Evolutionary conservation across 495 filamentous ascomycete species (phyloP), one percentile per base, ranked within the genome.

Genomic region (Alectoria sarmentosa): DNA sequence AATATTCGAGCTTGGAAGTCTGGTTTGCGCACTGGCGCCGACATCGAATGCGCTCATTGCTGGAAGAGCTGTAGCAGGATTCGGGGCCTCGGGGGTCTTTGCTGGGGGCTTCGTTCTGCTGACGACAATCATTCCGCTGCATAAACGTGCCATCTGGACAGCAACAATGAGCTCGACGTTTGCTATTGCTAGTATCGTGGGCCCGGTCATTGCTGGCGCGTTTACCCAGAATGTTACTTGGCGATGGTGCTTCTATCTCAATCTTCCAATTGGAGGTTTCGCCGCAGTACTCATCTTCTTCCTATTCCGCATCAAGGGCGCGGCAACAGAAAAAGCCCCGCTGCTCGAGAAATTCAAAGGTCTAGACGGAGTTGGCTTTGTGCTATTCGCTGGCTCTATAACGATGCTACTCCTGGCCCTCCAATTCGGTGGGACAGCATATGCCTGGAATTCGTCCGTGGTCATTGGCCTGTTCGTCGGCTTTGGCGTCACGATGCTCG

Each of bases 231-330:
- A 81, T 44, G 73, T 75, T 3, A 73, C 74, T 28, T 83, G 81
- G 82, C 69, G 82, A 69, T 84, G 82, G 82, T 83, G 85, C 69
- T 87, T 88, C 70, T 88, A 84, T 66, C 79, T 88, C 61, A 89
- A 88, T 69, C 77, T 88, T 23, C 85, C 84, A 0, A 76, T 87
- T 55, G 85, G 84, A n/a, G n/a, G n/a, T n/a, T n/a, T n/a, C n/a
- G 83, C 66, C 11, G 58, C 84, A 21, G 76, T 80, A 5, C 77
- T 72, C 15, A 32, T 79, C n/a, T 68, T 84, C 26, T 49, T 85
- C 28, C 57, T 79, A 38, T 76, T 85, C 66, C 69, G 82, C 64
- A 69, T 76, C 9, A 76, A 84, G 14, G 83, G 85, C 10, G 70
- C 79, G 58, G 67, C 77, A 34, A 72, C 69, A 6, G 58, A 66